Base-by-base conservation (phyloP, 208 protist genomes). In the Vickermania spadyakhi region DNA sequence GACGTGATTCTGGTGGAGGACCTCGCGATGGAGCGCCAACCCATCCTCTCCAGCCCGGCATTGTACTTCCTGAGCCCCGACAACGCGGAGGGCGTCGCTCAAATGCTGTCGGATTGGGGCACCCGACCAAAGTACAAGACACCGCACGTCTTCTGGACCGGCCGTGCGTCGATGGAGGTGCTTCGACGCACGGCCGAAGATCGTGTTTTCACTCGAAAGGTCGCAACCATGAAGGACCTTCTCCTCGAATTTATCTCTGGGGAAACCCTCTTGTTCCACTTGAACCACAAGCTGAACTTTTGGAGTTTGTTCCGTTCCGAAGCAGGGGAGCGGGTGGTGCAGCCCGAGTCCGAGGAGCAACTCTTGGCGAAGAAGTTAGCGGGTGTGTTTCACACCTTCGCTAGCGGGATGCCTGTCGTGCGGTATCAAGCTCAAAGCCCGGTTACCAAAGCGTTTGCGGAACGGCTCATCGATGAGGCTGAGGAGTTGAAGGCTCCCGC, bases 1-100 rank as follows among this genome's bases (percentile, higher is more conserved):
- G 80, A 78, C 53, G 72, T 90, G 7, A 79, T 79, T 18, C 69
- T 90, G n/a, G 72, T 93, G 0, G 86, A 93, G 72, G 78, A 90
- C 54, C 64, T 93, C 23, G 31, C 59, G 21, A 71, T 76, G 30
- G 58, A 57, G 13, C 72, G 82, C 3, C 81, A 93, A 66, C 80
- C 86, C 1, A 70, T 93, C 3, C 73, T 86, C 31, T 74, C 50
- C 55, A 84, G 71, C 56, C 71, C 77, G 26, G 84, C 73, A 25
- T 56, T 91, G 25, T 93, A 93, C 63, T 77, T 93, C 18, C 78
- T 89, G 55, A 50, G 59, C 36, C 77, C 81, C 2, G 67, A 53
- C 11, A 70, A 81, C 54, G 70, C 66, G 36, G 36, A 45, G 28
- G 73, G 75, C 5, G 78, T 89, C 31, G 60, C 69, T 14, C 64